Evolutionary conservation across 768 basidiomycete species (phyloP).

Genomic region (Hydnum rufescens): DNA sequence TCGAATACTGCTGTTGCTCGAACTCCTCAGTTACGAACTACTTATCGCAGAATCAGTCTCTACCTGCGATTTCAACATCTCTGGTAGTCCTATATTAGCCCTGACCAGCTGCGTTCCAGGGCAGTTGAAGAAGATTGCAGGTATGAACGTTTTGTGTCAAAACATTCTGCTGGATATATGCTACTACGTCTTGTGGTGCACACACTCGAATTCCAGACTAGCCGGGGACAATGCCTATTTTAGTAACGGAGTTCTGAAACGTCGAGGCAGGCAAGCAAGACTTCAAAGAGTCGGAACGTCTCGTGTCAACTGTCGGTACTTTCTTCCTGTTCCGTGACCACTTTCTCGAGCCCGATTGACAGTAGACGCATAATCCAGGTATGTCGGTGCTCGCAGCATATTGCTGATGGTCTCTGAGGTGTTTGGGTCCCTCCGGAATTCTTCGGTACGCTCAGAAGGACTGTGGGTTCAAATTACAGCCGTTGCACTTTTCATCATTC

Average conservation of each 20-base stretch:
- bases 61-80: no score
- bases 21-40: no score
- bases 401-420: not conserved
- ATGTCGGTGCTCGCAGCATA: not conserved
- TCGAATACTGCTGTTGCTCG: no score
- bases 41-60: no score
- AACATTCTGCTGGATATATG: not conserved
- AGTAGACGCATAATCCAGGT: not conserved
- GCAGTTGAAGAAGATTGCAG: no score
- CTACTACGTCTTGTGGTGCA: not conserved
- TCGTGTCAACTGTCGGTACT: not conserved
- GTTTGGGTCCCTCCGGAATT: not conserved
- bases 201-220: not conserved
- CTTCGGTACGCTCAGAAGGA: not conserved
- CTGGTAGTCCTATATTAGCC: no score
- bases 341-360: not conserved
- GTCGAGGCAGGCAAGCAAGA: not conserved
- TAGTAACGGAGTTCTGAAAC: no score
- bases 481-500: not conserved
- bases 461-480: not conserved
- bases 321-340: not conserved
- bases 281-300: not conserved
- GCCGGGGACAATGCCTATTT: not conserved
- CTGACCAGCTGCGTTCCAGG: no score
- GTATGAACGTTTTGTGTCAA: not conserved